Evolutionary conservation across 345 rosid species (phyloP), one percentile per base, ranked within the genome.

Genomic region (Brassica incana): DNA sequence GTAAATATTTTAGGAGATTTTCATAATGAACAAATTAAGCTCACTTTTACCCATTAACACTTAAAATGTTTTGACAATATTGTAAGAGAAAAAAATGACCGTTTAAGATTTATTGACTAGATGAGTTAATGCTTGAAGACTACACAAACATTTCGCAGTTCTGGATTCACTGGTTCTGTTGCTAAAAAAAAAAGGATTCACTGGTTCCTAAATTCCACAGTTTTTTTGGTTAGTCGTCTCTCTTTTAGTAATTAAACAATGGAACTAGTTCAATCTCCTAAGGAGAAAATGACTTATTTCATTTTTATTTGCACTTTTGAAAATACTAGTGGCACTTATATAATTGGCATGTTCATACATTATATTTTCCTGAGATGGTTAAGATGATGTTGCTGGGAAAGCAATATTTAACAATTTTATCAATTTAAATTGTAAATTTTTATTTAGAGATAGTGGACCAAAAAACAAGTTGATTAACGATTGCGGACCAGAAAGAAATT

Each of bases 61-160:
- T 50, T 54, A 54, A 74, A 65, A 18, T 74, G 6, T 74, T 1
- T 61, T 61, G 68, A 72, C 20, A 61, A 11, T n/a, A 23, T 72
- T n/a, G 27, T 52, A 43, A 68, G 15, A 30, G 63, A 69, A 52
- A 32, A 33, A 38, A 10, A 20, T 40, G 54, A 9, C 71, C 32
- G 32, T 20, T 67, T 38, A 36, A 36, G 63, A 62, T 27, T 12
- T 25, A 62, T 27, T 62, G 66, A 27, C 9, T 27, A 32, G 3
- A 64, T 0, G 40, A 12, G 9, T 65, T 25, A 64, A 27, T 64
- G 68, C 43, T 8, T 8, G 9, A 6, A 63, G 38, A 8, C n/a
- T 63, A 38, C 43, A 36, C n/a, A 63, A 30, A 30, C 38, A 61
- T 61, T 61, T 23, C 32, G n/a, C 29, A 60, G 9, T 23, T 23